Base-by-base conservation (phyloP, 352 stramenopile genomes). In the Globisporangium polare region DNA sequence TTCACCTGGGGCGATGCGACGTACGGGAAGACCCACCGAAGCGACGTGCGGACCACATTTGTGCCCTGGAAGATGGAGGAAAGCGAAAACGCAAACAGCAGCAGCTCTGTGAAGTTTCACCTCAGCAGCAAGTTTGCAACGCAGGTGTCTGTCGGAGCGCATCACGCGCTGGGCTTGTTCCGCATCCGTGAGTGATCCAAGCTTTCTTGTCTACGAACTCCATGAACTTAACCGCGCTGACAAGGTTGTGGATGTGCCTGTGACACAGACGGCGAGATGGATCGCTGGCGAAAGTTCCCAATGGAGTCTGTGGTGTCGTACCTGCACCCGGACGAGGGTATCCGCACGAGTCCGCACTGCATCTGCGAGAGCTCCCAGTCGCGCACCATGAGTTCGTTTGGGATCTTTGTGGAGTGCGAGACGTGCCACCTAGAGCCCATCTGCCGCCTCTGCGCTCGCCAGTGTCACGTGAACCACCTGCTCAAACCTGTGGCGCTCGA, bases 241-340 rank as follows among this genome's bases (percentile, higher is more conserved):
- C 24, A 53, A 8, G 4, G 24, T 35, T n/a, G 24, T 55, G 1
- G 18, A 29, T 24, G 41, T 15, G 24, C 20, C 24, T 1, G 24
- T 24, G 31, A n/a, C 3, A 20, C 9, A 83, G 74, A 68, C 1
- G 72, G 66, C 1, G 53, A 64, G 22, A 73, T 83, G 35, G 80
- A 92, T 73, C 79, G 79, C 46, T 92, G 83, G 77, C 72, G 79
- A 5, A 82, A 86, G 53, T 85, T 90, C 52, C 67, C 77, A 5
- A 46, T 90, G n/a, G 67, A 56, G 24, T 20, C 55, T 0, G 43
- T 59, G 0, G 33, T 37, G 7, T 29, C 62, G n/a, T 54, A 55
- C 20, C 24, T 67, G 15, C 18, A 72, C 4, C 61, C 53, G 5
- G 1, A 55, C 1, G 69, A 63, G 37, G 65, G 31, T n/a, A 9